These are phyloP conservation scores for Penicillium parvum DNA, from an alignment of 495 filamentous ascomycete species.

Conservation along the genomic window DNA sequence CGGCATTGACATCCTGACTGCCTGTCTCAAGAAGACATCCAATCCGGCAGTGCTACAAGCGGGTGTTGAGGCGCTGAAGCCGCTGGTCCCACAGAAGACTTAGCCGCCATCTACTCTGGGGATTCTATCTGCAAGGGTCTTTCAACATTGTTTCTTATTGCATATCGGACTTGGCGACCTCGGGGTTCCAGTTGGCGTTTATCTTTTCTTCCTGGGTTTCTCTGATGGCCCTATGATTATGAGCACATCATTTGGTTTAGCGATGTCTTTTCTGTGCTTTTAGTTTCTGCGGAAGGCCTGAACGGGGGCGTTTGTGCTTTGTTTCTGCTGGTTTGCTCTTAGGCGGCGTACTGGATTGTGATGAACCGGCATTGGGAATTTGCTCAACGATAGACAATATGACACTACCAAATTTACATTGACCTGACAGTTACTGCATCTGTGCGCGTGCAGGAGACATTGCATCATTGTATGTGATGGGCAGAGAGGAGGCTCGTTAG, in stretches of 20 bases:
- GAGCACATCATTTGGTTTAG: constrained; percentile 11
- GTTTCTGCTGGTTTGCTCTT: constrained; percentile 1
- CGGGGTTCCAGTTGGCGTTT: not conserved
- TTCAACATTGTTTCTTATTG: too few species aligned
- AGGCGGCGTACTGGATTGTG: constrained; percentile 5
- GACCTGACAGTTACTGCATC: too few species aligned
- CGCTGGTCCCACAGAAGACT: constrained; percentile 42
- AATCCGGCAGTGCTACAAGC: constrained; percentile 61
- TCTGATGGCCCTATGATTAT: constrained; percentile 2
- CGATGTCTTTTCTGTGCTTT: constrained; percentile 7
- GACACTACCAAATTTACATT: not conserved
- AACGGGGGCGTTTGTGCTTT: not conserved
- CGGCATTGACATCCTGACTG: constrained; percentile 57
- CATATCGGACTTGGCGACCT: too few species aligned
- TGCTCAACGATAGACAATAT: constrained; percentile 7
- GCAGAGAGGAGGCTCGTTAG: too few species aligned
- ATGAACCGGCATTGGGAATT: constrained; percentile 2
- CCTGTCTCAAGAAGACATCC: constrained; percentile 58
- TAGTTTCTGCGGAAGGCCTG: not conserved
- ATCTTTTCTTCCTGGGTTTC: not conserved
- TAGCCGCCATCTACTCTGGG: constrained; percentile 6
- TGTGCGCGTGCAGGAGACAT: too few species aligned
- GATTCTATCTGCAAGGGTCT: not conserved
- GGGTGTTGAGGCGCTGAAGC: constrained; percentile 58
- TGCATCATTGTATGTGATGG: too few species aligned